These are phyloP conservation scores for Suillus weaverae DNA, from an alignment of 768 basidiomycete genomes.

Conservation along the genomic window DNA sequence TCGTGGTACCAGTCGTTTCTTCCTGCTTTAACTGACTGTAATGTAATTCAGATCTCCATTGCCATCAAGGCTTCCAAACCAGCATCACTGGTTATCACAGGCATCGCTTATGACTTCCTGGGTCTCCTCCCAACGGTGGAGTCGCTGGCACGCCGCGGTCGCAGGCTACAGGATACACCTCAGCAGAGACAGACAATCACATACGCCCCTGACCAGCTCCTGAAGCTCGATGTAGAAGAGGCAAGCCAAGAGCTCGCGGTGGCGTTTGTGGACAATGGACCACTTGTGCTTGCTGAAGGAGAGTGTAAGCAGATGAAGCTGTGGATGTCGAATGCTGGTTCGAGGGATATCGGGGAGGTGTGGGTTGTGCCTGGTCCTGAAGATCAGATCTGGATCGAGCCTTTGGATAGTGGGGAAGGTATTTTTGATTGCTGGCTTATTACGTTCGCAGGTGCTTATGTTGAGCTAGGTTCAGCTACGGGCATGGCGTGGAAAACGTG, in stretches of 20 bases:
- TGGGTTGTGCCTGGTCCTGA: slow-evolving; percentile 64
- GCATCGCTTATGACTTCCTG: slow-evolving; percentile 69
- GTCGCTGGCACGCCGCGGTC: slow-evolving; percentile 67
- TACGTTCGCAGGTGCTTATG: neutral
- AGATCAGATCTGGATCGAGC: slow-evolving; percentile 60
- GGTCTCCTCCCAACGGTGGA: slow-evolving; percentile 69
- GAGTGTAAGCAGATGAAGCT: slow-evolving; percentile 58
- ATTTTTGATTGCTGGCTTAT: slow-evolving; percentile 11
- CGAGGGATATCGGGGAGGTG: slow-evolving; percentile 58
- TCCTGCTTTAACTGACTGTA: slow-evolving; percentile 1
- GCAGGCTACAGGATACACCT: slow-evolving; percentile 72
- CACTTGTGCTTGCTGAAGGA: slow-evolving; percentile 61
- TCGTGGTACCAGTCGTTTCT: slow-evolving; percentile 20
- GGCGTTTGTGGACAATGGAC: slow-evolving; percentile 54
- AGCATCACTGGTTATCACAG: slow-evolving; percentile 53
- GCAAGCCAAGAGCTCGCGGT: slow-evolving; percentile 63
- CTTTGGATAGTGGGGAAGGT: slow-evolving; percentile 24
- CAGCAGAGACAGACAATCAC: slow-evolving; percentile 65
- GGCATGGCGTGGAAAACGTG: slow-evolving; percentile 38
- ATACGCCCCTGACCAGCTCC: slow-evolving; percentile 68
- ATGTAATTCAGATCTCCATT: slow-evolving; percentile 53
- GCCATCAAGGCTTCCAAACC: slow-evolving; percentile 54
- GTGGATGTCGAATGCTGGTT: slow-evolving; percentile 68
- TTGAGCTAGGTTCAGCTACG: slow-evolving; percentile 14
- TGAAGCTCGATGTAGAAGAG: slow-evolving; percentile 62